Evolutionary conservation across 1,284 basidiomycete species (phyloP).

Genomic region (Fomes fomentarius): DNA sequence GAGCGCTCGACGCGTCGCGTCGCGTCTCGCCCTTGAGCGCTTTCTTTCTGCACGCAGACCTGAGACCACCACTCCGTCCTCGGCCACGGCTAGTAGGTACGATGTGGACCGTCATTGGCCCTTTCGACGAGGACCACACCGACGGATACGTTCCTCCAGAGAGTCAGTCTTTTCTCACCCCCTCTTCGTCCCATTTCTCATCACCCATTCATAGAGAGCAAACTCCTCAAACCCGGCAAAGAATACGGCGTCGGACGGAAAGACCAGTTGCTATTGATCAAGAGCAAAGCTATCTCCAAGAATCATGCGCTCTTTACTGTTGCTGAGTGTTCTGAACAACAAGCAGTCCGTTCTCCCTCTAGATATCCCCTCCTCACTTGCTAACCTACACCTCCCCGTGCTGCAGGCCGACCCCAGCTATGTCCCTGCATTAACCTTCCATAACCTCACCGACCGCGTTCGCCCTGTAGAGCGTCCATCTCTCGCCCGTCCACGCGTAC

Average conservation of each 20-base stretch:
- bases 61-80: neutral
- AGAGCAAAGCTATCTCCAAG: constrained; percentile 63
- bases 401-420: constrained; percentile 22
- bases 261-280: constrained; percentile 46
- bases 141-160: constrained; percentile 37
- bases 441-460: constrained; percentile 8
- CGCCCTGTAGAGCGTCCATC: constrained; percentile 19
- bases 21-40: neutral
- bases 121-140: constrained; percentile 48
- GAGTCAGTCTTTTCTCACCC: constrained; percentile 39
- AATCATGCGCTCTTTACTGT: constrained; percentile 60
- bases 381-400: too few species aligned
- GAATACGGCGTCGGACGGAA: constrained; percentile 59
- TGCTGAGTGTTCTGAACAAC: constrained; percentile 47
- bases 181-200: neutral
- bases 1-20: neutral
- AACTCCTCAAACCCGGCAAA: constrained; percentile 61
- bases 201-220: constrained; percentile 47
- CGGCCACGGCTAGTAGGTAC: too few species aligned
- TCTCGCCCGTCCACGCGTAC: neutral
- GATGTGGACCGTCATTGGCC: constrained; percentile 58
- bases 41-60: neutral
- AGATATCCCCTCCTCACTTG: neutral
- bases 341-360: constrained; percentile 49
- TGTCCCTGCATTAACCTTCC: constrained; percentile 18